phyloP scores from a whole-genome alignment of 2,329 filamentous ascomycete species.

The Xylariaceae sp. region DNA sequence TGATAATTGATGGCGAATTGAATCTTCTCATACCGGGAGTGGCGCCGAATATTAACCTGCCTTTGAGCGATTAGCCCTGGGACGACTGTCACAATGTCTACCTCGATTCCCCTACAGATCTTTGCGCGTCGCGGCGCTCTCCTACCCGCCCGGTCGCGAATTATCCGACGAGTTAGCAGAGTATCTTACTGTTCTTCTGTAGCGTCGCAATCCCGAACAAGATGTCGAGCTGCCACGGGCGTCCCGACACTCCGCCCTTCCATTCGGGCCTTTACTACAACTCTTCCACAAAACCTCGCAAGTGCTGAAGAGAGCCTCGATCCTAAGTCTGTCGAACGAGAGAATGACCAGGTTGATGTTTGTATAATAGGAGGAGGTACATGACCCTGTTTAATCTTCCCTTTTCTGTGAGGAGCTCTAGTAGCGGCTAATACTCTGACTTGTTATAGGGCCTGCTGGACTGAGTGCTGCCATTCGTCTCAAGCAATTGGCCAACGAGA shows the following conservation, averaged over 20 bases:
- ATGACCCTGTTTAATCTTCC: conserved; percentile 24
- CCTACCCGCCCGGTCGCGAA: conserved; percentile 32
- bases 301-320: conserved; percentile 66
- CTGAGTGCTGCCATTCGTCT: conserved; percentile 91
- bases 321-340: conserved; percentile 75
- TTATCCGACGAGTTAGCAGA: conserved; percentile 26
- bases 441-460: conserved; percentile 77
- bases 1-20: not conserved
- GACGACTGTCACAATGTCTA: conserved; percentile 35
- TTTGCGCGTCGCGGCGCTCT: conserved; percentile 37
- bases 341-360: conserved; percentile 93
- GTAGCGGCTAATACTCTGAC: not conserved
- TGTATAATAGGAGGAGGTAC: conserved; percentile 91
- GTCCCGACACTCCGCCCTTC: conserved; percentile 23
- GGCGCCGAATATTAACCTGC: not conserved
- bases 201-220: conserved; percentile 22
- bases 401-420: not conserved
- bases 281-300: conserved; percentile 37
- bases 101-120: conserved; percentile 37
- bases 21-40: not conserved
- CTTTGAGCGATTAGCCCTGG: not conserved
- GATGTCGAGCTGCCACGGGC: conserved; percentile 23
- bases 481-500: conserved; percentile 93
- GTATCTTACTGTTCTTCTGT: conserved; percentile 35
- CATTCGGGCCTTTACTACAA: conserved; percentile 48